phyloP scores from a whole-genome alignment of 305 asterid species.

The Lippia alba region DNA sequence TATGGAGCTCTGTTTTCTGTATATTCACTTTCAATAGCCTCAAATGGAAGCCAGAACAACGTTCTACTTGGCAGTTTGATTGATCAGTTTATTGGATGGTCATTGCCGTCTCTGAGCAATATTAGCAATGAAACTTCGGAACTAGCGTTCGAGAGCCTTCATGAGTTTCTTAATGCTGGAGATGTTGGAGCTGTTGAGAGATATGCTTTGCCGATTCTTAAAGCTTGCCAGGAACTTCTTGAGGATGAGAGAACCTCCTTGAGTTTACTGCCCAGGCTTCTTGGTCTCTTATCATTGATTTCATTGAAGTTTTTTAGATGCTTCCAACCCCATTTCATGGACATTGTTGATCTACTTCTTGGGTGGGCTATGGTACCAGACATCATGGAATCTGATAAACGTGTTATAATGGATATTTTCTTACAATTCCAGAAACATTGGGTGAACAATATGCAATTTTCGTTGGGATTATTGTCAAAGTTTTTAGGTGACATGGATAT shows the following conservation, averaged over 20 bases:
- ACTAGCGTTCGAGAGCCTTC: slow-evolving; percentile 85
- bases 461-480: slow-evolving; percentile 87
- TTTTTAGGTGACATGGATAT: slow-evolving; percentile 97
- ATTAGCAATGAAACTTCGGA: slow-evolving; percentile 66
- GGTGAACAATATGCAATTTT: slow-evolving; percentile 97
- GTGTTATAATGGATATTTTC: slow-evolving; percentile 92
- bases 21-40: slow-evolving; percentile 64
- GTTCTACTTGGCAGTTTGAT: slow-evolving; percentile 68
- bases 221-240: slow-evolving; percentile 96
- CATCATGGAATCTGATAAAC: slow-evolving; percentile 76
- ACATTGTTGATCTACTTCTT: slow-evolving; percentile 94
- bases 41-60: slow-evolving; percentile 93
- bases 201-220: slow-evolving; percentile 91
- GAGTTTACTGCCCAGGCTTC: slow-evolving; percentile 77
- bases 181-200: slow-evolving; percentile 91
- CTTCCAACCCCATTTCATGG: slow-evolving; percentile 96
- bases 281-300: slow-evolving; percentile 74
- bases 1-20: slow-evolving; percentile 91
- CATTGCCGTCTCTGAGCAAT: slow-evolving; percentile 75
- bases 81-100: slow-evolving; percentile 94
- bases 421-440: slow-evolving; percentile 97
- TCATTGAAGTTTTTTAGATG: slow-evolving; percentile 89
- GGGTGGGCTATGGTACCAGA: slow-evolving; percentile 99
- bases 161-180: slow-evolving; percentile 87
- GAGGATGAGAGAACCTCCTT: slow-evolving; percentile 97